Base-by-base conservation (phyloP, 1,284 basidiomycete genomes). In the Pseudomicrostroma phylloplanum region DNA sequence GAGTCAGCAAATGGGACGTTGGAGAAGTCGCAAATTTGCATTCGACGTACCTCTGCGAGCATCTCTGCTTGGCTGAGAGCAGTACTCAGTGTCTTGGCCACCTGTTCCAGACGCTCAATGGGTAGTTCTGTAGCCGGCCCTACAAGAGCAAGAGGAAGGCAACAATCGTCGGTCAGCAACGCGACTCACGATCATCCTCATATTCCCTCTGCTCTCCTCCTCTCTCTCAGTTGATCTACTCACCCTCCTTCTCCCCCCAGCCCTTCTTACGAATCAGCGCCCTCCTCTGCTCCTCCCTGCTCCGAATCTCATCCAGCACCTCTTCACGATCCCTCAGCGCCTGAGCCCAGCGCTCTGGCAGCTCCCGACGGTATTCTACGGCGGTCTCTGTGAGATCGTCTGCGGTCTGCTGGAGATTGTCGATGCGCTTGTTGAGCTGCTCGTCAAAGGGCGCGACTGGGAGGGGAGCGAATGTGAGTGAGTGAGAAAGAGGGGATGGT, bases 371-470 rank as follows among this genome's bases (percentile, higher is more conserved):
- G 51, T 21, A 54, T 8, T 15, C 13, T 15, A 25, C 21, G 21
- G 51, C 51, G 8, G 13, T 25, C 21, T 54, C 51, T 26, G 51
- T 54, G n/a, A 54, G 51, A 8, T 54, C 51, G 51, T 54, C 51
- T 19, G 26, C 21, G 2, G 51, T 54, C 8, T 25, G 51, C 25
- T 19, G 19, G n/a, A 54, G 51, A 25, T 54, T 54, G 13, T 21
- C 13, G 51, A 54, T 21, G 51, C 51, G 51, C 13, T 19, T 54
- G 15, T 23, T 19, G 51, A 54, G 51, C 6, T 17, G 21, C 21
- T 17, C 21, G 25, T 54, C 51, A 6, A 54, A 25, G 13, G 51
- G 51, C 21, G 51, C 51, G 51, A 54, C 30, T 21, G 51, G 51
- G 21, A 23, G 51, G n/a, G 17, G 21, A n/a, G n/a, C n/a, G n/a